A percentile compares a stretch with the other conserved stretches of the same genome.
Evolutionary conservation across 345 rosid genomes (phyloP).

Genomic region (Brassica nigra): DNA sequence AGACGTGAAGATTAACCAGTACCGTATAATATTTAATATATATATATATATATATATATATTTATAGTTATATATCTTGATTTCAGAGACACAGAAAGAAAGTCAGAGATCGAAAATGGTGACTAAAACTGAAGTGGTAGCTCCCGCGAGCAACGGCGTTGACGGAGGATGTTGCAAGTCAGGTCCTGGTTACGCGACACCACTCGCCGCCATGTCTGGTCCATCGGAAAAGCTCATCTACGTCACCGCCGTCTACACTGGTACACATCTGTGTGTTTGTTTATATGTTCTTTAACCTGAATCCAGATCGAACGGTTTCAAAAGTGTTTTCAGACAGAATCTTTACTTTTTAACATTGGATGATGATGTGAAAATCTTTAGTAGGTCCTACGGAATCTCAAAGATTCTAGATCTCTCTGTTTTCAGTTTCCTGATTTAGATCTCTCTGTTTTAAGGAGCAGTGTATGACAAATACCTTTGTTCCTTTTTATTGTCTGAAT

Average conservation of each 20-base stretch:
- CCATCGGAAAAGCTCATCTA: slow-evolving; percentile 77
- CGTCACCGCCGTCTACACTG: slow-evolving; percentile 80
- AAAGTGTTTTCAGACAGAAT: not conserved
- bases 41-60: not conserved
- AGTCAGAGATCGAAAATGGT: not conserved
- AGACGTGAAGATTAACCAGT: too few species aligned
- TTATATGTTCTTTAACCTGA: not conserved
- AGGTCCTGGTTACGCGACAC: slow-evolving; percentile 85
- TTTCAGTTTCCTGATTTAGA: not conserved
- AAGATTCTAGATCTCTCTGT: not conserved
- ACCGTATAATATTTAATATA: too few species aligned
- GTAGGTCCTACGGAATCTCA: not conserved
- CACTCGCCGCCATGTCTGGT: slow-evolving; percentile 86
- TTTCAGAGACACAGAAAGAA: not conserved
- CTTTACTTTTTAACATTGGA: not conserved
- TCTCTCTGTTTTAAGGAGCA: not conserved
- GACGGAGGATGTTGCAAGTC: slow-evolving; percentile 53
- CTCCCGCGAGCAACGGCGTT: slow-evolving; percentile 15
- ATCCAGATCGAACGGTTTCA: not conserved
- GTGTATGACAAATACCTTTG: not conserved
- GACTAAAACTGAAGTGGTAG: not conserved
- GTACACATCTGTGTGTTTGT: slow-evolving; percentile 36
- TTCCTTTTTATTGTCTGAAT: not conserved
- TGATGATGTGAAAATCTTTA: not conserved
- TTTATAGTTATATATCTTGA: not conserved